Percentiles rank a stretch among this genome's conserved stretches.
These are phyloP conservation scores for Orobanche coerulescens DNA, from an alignment of 257 asterid species.

Conservation along the genomic window DNA sequence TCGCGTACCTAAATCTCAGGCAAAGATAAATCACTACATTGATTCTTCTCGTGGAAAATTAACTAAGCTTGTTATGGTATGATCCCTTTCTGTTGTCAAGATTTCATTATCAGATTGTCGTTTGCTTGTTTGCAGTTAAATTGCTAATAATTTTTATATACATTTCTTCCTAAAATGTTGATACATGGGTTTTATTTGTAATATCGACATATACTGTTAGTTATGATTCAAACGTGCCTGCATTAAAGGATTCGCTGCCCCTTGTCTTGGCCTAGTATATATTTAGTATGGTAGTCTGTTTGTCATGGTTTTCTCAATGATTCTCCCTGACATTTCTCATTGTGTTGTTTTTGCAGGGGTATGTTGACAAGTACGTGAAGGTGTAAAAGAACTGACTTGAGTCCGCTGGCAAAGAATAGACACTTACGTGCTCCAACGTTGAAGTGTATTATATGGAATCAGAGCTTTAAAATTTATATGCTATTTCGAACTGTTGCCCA, in stretches of 20 bases:
- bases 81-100: slow-evolving; percentile 23
- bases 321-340: slow-evolving; percentile 16
- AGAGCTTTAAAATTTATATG: slow-evolving; percentile 5
- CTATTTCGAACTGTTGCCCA: slow-evolving; percentile 2
- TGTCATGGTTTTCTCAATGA: not conserved
- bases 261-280: slow-evolving; percentile 15
- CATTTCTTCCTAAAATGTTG: not conserved
- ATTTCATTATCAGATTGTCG: not conserved
- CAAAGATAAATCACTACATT: slow-evolving; percentile 70
- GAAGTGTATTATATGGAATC: not conserved
- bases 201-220: not conserved
- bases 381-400: slow-evolving; percentile 30
- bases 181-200: not conserved
- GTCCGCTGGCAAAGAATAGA: slow-evolving; percentile 23
- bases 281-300: slow-evolving; percentile 1
- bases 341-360: slow-evolving; percentile 56
- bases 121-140: slow-evolving; percentile 19
- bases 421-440: not conserved
- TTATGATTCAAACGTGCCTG: not conserved
- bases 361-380: slow-evolving; percentile 85
- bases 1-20: slow-evolving; percentile 76
- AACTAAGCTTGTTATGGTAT: slow-evolving; percentile 96
- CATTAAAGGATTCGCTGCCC: slow-evolving; percentile 7
- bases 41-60: slow-evolving; percentile 83
- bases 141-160: not conserved